Evolutionary conservation across 352 stramenopile species (phyloP).

Genomic region (Pseudoperonospora humuli): DNA sequence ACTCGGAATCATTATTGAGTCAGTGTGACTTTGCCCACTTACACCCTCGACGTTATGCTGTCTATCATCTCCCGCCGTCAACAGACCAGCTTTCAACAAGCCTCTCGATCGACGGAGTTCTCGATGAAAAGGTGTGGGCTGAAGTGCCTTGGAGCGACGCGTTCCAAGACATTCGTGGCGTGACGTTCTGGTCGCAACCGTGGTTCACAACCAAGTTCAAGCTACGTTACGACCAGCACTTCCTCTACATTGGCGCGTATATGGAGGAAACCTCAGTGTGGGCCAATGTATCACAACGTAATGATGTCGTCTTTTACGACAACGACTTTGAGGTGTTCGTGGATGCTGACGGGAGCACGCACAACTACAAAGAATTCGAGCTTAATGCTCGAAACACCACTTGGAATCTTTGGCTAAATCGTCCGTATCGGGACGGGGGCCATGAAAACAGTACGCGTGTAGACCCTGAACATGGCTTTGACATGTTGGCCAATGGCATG

Average conservation of each 20-base stretch:
- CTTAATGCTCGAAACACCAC: constrained; percentile 83
- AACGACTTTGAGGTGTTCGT: constrained; percentile 91
- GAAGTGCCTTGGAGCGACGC: constrained; percentile 42
- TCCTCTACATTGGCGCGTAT: constrained; percentile 67
- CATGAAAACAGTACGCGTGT: constrained; percentile 77
- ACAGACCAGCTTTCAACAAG: constrained; percentile 4
- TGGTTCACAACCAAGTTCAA: constrained; percentile 72
- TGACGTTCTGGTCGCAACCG: constrained; percentile 50
- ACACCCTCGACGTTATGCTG: constrained; percentile 32
- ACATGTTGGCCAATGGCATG: constrained; percentile 52
- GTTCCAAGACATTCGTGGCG: constrained; percentile 64
- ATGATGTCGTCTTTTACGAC: constrained; percentile 76
- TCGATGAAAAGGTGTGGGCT: constrained; percentile 55
- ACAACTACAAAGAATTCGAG: constrained; percentile 90
- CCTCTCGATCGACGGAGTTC: constrained; percentile 42
- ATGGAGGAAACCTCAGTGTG: constrained; percentile 60
- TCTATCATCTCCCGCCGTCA: constrained; percentile 23
- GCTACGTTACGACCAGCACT: constrained; percentile 58
- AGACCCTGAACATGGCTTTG: constrained; percentile 52
- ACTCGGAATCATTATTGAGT: not conserved
- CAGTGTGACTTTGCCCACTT: constrained; percentile 22
- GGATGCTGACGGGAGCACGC: constrained; percentile 58
- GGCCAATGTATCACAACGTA: constrained; percentile 57
- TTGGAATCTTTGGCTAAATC: constrained; percentile 86
- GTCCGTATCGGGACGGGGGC: constrained; percentile 76